Evolutionary conservation across 352 stramenopile genomes (phyloP).

Genomic region (Globisporangium nagaii): DNA sequence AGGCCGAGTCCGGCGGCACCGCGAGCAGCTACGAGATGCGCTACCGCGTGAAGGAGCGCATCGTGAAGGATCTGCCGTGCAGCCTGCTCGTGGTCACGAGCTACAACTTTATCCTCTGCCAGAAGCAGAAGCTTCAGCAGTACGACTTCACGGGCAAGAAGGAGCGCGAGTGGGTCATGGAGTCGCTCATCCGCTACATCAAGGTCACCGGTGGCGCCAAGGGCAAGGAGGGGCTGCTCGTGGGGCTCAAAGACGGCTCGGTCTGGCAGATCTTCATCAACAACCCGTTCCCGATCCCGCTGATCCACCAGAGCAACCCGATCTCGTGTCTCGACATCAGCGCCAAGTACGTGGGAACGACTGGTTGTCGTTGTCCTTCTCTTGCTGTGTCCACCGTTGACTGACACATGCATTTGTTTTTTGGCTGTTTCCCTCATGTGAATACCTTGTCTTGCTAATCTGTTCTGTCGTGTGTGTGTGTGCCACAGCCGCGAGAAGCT

Average conservation of each 20-base stretch:
- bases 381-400: background rate
- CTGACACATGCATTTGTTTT: background rate
- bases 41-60: constrained; percentile 89
- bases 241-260: constrained; percentile 89
- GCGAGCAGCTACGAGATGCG: constrained; percentile 88
- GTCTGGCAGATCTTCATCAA: constrained; percentile 93
- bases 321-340: constrained; percentile 90
- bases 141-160: constrained; percentile 88
- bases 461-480: background rate
- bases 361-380: background rate
- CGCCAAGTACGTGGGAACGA: constrained; percentile 75
- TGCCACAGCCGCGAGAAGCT: constrained; percentile 74
- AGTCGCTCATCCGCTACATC: constrained; percentile 89
- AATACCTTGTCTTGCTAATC: background rate
- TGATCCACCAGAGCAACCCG: constrained; percentile 82
- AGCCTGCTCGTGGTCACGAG: constrained; percentile 88
- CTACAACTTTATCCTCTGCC: constrained; percentile 89
- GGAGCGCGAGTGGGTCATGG: constrained; percentile 84
- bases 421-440: constrained; percentile 5
- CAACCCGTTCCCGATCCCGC: constrained; percentile 92
- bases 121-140: constrained; percentile 91
- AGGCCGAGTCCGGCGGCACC: constrained; percentile 35
- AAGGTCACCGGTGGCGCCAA: constrained; percentile 89
- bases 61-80: constrained; percentile 79
- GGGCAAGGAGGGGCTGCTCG: constrained; percentile 85